These are phyloP conservation scores for Aspergillus novoparasiticus DNA, from an alignment of 2,329 filamentous ascomycete genomes.

Conservation along the genomic window DNA sequence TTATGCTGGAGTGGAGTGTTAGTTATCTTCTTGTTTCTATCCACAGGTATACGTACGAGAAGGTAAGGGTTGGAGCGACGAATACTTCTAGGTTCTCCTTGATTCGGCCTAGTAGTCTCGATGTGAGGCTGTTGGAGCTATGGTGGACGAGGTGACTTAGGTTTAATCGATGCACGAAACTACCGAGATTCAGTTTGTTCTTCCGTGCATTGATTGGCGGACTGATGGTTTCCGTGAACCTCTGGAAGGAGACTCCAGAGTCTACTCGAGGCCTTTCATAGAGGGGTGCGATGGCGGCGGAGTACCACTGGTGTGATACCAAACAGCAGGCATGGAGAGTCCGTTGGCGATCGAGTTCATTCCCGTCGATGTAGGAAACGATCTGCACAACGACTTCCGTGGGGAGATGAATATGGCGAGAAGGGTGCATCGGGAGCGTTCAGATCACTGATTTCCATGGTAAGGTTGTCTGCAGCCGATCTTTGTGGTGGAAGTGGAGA, in stretches of 20 bases:
- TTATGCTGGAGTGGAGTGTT: conserved; percentile 39
- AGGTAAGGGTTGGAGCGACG: conserved; percentile 59
- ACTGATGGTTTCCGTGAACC: conserved; percentile 58
- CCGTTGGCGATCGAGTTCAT: conserved; percentile 43
- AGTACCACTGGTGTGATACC: conserved; percentile 60
- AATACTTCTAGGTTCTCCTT: conserved; percentile 57
- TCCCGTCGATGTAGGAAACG: conserved; percentile 45
- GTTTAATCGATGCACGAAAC: conserved; percentile 56
- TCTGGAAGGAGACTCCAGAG: conserved; percentile 53
- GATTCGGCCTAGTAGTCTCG: conserved; percentile 57
- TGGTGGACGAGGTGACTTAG: conserved; percentile 61
- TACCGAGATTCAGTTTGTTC: conserved; percentile 48
- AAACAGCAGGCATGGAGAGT: conserved; percentile 56
- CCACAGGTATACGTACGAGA: conserved; percentile 47
- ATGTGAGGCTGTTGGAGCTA: conserved; percentile 59
- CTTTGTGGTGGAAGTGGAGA: not conserved
- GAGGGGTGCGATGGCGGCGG: conserved; percentile 52
- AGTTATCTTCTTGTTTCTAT: not conserved
- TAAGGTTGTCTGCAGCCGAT: not conserved
- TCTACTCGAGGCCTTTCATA: conserved; percentile 56
- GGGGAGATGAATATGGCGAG: conserved; percentile 48
- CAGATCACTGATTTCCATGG: conserved; percentile 9
- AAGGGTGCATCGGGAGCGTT: conserved; percentile 23
- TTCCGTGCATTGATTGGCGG: conserved; percentile 50
- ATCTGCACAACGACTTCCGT: conserved; percentile 58